Conservation (phyloP, 768 basidiomycete genomes). For the Phaeolepiota aurea region DNA sequence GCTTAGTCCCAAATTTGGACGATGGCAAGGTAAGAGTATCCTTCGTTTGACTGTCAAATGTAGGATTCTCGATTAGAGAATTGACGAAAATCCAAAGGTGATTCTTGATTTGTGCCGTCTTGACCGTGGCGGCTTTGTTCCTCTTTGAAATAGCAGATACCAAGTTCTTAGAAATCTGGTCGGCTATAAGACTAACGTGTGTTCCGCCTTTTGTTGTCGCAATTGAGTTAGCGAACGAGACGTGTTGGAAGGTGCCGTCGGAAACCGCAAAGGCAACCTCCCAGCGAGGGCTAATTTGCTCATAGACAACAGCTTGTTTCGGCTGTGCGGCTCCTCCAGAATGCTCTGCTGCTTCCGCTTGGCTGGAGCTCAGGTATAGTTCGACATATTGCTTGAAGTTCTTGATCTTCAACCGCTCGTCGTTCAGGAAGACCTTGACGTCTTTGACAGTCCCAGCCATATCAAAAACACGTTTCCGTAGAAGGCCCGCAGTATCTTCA, state of each 20-base stretch:
- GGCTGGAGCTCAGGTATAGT: constrained; percentile 77
- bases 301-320: constrained; percentile 79
- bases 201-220: constrained; percentile 95
- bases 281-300: constrained; percentile 77
- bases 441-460: constrained; percentile 93
- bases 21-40: constrained; percentile 84
- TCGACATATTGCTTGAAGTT: constrained; percentile 97
- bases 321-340: constrained; percentile 73
- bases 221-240: constrained; percentile 97
- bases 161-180: constrained; percentile 83
- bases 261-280: constrained; percentile 93
- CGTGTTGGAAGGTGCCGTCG: constrained; percentile 86
- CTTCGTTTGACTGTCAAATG: constrained; percentile 99
- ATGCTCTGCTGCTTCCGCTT: constrained; percentile 56
- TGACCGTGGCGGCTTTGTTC: constrained; percentile 95
- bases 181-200: constrained; percentile 78
- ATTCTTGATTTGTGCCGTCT: constrained; percentile 88
- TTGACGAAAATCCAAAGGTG: constrained; percentile 99
- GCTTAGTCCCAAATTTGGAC: constrained; percentile 88
- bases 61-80: constrained; percentile 91
- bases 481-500: constrained; percentile 79
- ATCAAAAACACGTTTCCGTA: constrained; percentile 93
- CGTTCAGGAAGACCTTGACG: constrained; percentile 90
- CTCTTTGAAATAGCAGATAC: constrained; percentile 85
- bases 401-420: constrained; percentile 86